Evolutionary conservation across 2,329 filamentous ascomycete species (phyloP), one percentile per base, ranked within the genome.

Genomic region (Ophiobolus disseminans): DNA sequence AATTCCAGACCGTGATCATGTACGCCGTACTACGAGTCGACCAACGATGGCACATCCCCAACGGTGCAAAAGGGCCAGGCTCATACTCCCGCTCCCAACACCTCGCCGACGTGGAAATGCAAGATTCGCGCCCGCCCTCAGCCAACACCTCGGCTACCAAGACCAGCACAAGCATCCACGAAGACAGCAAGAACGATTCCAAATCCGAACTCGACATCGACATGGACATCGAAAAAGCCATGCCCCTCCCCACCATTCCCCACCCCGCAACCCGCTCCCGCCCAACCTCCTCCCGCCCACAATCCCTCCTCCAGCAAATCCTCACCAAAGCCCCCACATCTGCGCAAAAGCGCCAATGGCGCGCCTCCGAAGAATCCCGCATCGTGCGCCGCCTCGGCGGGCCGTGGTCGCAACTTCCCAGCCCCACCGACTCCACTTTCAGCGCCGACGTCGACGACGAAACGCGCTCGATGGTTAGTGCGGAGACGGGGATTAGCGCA

Each of bases 11-110:
- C 28, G 80, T 93, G 4, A 81, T 80, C 43, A 74, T 86, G 7
- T 93, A 89, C 72, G 80, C 86, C 0, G 64, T 88, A 13, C 72
- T 81, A 16, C 82, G 91, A 23, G 85, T 94, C 53, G 91, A 96
- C 69, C 79, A 80, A 53, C 82, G 89, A 32, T 95, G 93, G 75
- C 81, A 87, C 65, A 76, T 94, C 19, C 89, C 89, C 1, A 77
- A 94, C 66, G 87, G 88, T 35, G 85, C 85, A 65, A 80, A 80
- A 35, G 80, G 77, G 1, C 80, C 58, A 10, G 67, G 67, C 8
- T 62, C 59, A 3, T 64, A 63, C 25, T 57, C 61, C 25, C 44
- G 30, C 16, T 28, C 53, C 10, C 45, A 30, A 9, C 46, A 40
- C n/a, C 37, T 43, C 9, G 38, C 48, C 9, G 53, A 60, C n/a